phyloP scores from a whole-genome alignment of 2,329 filamentous ascomycete species.

The Colletotrichum navitas region DNA sequence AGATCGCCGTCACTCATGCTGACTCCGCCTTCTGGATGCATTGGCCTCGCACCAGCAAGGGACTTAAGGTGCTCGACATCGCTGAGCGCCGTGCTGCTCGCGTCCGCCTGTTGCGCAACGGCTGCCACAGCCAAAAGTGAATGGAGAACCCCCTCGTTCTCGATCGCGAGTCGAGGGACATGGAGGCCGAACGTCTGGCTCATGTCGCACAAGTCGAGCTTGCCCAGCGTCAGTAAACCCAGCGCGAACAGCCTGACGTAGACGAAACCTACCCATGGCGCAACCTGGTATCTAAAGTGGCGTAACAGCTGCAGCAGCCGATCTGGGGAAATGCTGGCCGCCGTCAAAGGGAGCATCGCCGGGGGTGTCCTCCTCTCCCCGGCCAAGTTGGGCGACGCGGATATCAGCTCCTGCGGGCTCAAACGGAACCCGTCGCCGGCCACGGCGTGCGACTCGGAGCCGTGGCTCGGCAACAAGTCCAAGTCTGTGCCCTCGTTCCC shows the following conservation, averaged over 20 bases:
- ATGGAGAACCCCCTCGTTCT: slow-evolving; percentile 46
- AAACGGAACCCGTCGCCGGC: background rate
- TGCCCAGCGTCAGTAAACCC: background rate
- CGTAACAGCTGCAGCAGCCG: slow-evolving; percentile 51
- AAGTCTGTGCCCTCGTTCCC: slow-evolving; percentile 42
- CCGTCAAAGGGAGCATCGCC: background rate
- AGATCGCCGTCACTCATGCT: no score
- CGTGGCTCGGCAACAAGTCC: background rate
- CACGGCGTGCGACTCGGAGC: no score
- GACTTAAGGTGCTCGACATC: background rate
- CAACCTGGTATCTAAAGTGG: slow-evolving; percentile 60
- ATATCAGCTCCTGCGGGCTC: slow-evolving; percentile 4
- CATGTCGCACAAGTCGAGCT: slow-evolving; percentile 59
- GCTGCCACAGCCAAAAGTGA: slow-evolving; percentile 46
- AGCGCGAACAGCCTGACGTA: no score
- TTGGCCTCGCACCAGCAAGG: no score
- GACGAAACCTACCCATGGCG: slow-evolving; percentile 56
- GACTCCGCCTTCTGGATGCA: no score
- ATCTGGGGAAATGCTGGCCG: slow-evolving; percentile 26
- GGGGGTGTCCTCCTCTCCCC: background rate
- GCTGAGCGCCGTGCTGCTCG: background rate
- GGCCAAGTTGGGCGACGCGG: background rate
- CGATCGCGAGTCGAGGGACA: slow-evolving; percentile 49
- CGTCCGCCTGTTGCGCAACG: slow-evolving; percentile 22
- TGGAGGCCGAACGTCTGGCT: slow-evolving; percentile 56